A percentile compares a stretch with the other conserved stretches of the same genome.
Evolutionary conservation across 805 yeast genomes (phyloP).

Genomic region (Suhomyces tanzawaensis): DNA sequence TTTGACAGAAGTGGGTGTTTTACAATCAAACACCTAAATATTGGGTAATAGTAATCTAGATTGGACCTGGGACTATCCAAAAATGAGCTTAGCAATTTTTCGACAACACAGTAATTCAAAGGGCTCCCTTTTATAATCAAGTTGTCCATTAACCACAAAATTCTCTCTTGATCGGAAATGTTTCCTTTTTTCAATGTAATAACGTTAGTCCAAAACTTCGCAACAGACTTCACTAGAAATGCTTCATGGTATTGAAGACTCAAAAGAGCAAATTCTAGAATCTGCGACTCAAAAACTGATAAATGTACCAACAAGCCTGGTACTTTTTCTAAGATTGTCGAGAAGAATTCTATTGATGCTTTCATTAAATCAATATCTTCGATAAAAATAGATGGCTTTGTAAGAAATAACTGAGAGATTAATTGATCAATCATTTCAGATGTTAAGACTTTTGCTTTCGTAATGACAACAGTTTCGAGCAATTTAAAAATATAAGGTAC

Average conservation of each 20-base stretch:
- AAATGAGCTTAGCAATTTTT: slow-evolving; percentile 32
- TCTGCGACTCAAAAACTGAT: slow-evolving; percentile 19
- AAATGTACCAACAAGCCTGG: slow-evolving; percentile 48
- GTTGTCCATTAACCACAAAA: slow-evolving; percentile 20
- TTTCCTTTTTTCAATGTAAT: slow-evolving; percentile 47
- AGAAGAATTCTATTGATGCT: slow-evolving; percentile 48
- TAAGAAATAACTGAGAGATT: slow-evolving; percentile 37
- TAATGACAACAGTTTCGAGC: slow-evolving; percentile 42
- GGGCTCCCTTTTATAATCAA: slow-evolving; percentile 2
- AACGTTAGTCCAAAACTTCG: slow-evolving; percentile 54
- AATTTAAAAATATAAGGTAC: slow-evolving; percentile 46
- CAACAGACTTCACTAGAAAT: slow-evolving; percentile 50
- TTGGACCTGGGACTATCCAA: slow-evolving; percentile 54
- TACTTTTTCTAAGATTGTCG: slow-evolving; percentile 45
- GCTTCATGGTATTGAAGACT: slow-evolving; percentile 50
- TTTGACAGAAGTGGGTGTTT: slow-evolving; percentile 50
- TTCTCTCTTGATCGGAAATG: slow-evolving; percentile 36
- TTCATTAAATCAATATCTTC: slow-evolving; percentile 62
- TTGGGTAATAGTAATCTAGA: slow-evolving; percentile 54
- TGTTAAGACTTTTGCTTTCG: slow-evolving; percentile 31
- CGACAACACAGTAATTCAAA: slow-evolving; percentile 25
- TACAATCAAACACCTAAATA: slow-evolving; percentile 45
- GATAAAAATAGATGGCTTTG: slow-evolving; percentile 32
- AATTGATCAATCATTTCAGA: slow-evolving; percentile 33
- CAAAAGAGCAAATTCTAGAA: slow-evolving; percentile 30